Conservation (phyloP, 495 filamentous ascomycete species). For the Aspergillus steynii region DNA sequence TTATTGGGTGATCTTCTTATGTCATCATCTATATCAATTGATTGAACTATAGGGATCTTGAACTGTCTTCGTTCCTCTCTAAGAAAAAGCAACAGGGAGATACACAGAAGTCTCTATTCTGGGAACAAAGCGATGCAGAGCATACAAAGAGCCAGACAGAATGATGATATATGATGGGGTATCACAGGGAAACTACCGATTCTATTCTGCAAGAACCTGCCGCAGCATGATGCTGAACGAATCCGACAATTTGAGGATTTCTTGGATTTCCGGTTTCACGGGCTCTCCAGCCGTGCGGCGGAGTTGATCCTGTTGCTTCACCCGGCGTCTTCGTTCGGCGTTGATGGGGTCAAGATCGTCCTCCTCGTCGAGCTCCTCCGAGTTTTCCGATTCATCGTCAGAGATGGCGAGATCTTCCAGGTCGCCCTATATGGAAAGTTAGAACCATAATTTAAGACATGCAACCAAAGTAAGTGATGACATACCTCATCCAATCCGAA, state of each 20-base stretch:
- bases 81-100: not conserved
- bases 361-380: conserved; percentile 70
- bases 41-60: not conserved
- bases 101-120: not conserved
- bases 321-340: conserved; percentile 74
- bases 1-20: not conserved
- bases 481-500: conserved; percentile 84
- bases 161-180: conserved; percentile 13
- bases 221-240: conserved; percentile 84
- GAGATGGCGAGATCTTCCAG: conserved; percentile 78
- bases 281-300: conserved; percentile 87
- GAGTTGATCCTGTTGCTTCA: conserved; percentile 73
- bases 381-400: conserved; percentile 65
- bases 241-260: conserved; percentile 74
- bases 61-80: not conserved
- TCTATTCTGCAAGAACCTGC: conserved; percentile 76
- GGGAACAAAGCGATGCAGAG: not conserved
- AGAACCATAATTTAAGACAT: conserved; percentile 5
- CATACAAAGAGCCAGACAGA: not conserved
- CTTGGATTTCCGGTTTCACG: conserved; percentile 73
- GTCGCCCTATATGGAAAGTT: conserved; percentile 52
- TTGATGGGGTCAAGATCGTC: conserved; percentile 83
- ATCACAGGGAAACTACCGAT: conserved; percentile 16
- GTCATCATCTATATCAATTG: not conserved
- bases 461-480: conserved; percentile 8